Evolutionary conservation across 495 filamentous ascomycete genomes (phyloP).

Genomic region (Eremomyces bilateralis): DNA sequence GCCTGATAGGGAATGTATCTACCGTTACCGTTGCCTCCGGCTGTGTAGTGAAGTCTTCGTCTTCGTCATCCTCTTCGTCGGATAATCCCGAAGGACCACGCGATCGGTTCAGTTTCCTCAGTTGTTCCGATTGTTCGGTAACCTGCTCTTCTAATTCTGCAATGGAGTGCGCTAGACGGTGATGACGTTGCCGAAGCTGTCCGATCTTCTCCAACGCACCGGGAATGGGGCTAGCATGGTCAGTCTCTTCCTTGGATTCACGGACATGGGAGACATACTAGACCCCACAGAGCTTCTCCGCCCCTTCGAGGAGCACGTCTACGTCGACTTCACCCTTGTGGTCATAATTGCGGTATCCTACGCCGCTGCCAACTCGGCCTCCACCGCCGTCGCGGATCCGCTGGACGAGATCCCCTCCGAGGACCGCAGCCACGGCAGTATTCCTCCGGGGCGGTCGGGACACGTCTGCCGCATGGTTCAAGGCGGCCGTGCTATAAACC

Average conservation of each 20-base stretch:
- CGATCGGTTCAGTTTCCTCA: constrained; percentile 50
- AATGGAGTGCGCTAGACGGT: constrained; percentile 50
- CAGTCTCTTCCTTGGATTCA: not conserved
- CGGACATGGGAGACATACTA: constrained; percentile 33
- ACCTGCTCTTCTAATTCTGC: constrained; percentile 60
- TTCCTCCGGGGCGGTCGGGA: constrained; percentile 41
- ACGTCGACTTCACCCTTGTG: constrained; percentile 57
- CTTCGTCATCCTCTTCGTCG: constrained; percentile 21
- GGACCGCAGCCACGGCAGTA: constrained; percentile 72
- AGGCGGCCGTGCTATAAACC: constrained; percentile 21
- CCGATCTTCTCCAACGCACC: constrained; percentile 66
- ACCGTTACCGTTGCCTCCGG: too few relatives aligned
- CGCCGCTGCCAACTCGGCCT: constrained; percentile 18
- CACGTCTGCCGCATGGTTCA: constrained; percentile 19
- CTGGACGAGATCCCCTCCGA: constrained; percentile 72
- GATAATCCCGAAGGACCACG: too few relatives aligned
- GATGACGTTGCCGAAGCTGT: constrained; percentile 45
- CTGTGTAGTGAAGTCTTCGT: constrained; percentile 17
- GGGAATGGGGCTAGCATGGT: constrained; percentile 38
- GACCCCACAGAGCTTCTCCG: constrained; percentile 73
- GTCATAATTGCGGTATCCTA: constrained; percentile 17
- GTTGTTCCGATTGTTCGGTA: constrained; percentile 48
- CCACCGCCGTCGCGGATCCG: constrained; percentile 42
- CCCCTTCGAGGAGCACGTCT: constrained; percentile 63
- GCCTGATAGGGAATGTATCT: too few relatives aligned